A percentile compares a stretch with the other conserved stretches of the same genome.
Conservation (phyloP, 2,329 filamentous ascomycete species). For the Septoria linicola region DNA sequence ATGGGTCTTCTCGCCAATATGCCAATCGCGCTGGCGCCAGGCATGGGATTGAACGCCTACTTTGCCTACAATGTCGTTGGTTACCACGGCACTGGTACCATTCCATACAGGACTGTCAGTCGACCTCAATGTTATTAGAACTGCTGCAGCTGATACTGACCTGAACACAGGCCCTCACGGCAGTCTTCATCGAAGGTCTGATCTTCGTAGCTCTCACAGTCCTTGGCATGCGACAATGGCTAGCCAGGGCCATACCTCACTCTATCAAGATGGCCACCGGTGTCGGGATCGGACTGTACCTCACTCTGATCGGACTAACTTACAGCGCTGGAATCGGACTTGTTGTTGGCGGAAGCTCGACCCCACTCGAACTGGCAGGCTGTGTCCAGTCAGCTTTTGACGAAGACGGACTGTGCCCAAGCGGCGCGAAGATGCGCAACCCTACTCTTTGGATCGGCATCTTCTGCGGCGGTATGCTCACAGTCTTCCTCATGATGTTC, state of each 20-base stretch:
- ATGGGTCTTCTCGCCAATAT: constrained; percentile 83
- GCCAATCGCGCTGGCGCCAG: constrained; percentile 70
- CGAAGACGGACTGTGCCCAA: constrained; percentile 59
- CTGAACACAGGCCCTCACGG: constrained; percentile 63
- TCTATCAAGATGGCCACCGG: constrained; percentile 86
- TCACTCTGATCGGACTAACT: constrained; percentile 72
- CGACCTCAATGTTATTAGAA: neutral
- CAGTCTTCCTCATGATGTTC: constrained; percentile 78
- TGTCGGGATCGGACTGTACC: constrained; percentile 80
- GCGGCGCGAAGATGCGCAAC: constrained; percentile 72
- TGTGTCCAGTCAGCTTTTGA: constrained; percentile 57
- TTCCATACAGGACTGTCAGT: constrained; percentile 63
- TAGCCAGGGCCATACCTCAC: constrained; percentile 76
- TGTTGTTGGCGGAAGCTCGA: constrained; percentile 65
- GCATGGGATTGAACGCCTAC: constrained; percentile 84
- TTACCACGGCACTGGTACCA: constrained; percentile 67
- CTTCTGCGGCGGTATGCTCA: constrained; percentile 79
- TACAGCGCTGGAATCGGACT: constrained; percentile 81
- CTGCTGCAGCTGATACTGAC: neutral
- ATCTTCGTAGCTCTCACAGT: constrained; percentile 79
- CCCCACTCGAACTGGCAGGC: constrained; percentile 73
- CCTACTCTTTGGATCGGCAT: constrained; percentile 86
- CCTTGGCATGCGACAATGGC: constrained; percentile 81
- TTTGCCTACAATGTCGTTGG: constrained; percentile 82
- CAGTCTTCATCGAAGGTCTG: constrained; percentile 85